Percentiles rank a stretch among this genome's conserved stretches.
These are phyloP conservation scores for Adansonia grandidieri DNA, from an alignment of 441 rosid genomes.

Conservation along the genomic window DNA sequence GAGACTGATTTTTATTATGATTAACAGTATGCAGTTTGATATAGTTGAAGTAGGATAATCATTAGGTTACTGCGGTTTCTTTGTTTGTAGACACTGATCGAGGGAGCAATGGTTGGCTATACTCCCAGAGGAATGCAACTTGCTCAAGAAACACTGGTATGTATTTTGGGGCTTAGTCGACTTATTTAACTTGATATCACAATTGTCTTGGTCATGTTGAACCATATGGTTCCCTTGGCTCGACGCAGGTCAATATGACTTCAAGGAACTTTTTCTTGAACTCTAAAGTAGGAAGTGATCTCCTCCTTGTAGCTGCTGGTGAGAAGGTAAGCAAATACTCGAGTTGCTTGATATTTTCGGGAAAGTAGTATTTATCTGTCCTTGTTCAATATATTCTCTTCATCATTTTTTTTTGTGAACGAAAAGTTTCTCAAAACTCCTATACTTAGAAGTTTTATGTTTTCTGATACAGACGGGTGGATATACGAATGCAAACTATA, in stretches of 20 bases:
- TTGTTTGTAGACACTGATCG: conserved; percentile 66
- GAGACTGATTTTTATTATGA: not conserved
- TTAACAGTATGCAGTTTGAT: not conserved
- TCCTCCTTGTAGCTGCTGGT: conserved; percentile 79
- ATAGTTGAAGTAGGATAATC: not conserved
- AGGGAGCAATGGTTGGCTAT: conserved; percentile 88
- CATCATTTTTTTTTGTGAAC: not conserved
- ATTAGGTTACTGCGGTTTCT: conserved; percentile 27
- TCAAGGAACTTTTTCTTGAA: conserved; percentile 59
- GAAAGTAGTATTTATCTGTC: not conserved
- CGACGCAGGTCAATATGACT: conserved; percentile 63
- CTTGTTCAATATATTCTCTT: not conserved
- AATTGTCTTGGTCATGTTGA: conserved; percentile 17
- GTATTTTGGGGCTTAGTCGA: conserved; percentile 18
- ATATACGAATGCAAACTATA: conserved; percentile 74
- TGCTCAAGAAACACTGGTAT: conserved; percentile 86
- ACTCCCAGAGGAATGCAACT: conserved; percentile 87
- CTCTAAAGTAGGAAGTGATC: conserved; percentile 66
- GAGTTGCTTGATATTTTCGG: not conserved
- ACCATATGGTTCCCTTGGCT: conserved; percentile 24
- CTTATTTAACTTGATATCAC: not conserved
- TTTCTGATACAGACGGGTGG: conserved; percentile 69
- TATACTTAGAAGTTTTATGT: not conserved
- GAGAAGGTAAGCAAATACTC: conserved; percentile 64
- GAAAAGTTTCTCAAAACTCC: not conserved